Percentiles rank a stretch among this genome's conserved stretches.
These are phyloP conservation scores for Brassica juncea DNA, from an alignment of 345 rosid genomes.

Conservation along the genomic window DNA sequence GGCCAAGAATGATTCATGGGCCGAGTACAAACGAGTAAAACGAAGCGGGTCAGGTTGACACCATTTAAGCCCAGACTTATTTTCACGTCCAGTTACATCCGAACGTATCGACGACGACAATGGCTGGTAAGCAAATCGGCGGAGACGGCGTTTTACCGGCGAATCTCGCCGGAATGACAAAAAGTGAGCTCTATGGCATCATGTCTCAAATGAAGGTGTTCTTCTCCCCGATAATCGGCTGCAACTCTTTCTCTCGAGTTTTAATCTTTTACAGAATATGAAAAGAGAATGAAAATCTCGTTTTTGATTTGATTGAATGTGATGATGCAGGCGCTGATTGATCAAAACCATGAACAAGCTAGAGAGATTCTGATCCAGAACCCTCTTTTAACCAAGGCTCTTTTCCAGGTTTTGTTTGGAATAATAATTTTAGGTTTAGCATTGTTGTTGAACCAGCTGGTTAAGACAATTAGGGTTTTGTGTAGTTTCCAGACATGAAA, in stretches of 20 bases:
- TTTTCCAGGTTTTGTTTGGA: constrained; percentile 67
- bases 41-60: background rate
- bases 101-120: constrained; percentile 21
- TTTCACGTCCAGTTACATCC: background rate
- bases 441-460: background rate
- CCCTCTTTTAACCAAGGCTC: constrained; percentile 86
- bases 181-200: constrained; percentile 89
- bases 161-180: constrained; percentile 82
- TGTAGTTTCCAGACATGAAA: too few species aligned
- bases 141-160: constrained; percentile 71
- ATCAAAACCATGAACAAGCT: constrained; percentile 90
- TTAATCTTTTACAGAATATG: background rate
- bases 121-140: constrained; percentile 72
- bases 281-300: too few species aligned
- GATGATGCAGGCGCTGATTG: constrained; percentile 64
- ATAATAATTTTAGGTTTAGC: background rate
- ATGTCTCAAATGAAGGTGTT: constrained; percentile 89
- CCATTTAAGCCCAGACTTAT: background rate
- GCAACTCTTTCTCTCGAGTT: background rate
- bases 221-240: constrained; percentile 8
- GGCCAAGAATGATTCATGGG: background rate
- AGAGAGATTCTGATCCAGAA: constrained; percentile 79
- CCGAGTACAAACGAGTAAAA: background rate
- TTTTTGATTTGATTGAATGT: background rate
- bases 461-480: too few species aligned